Conservation (phyloP, 202 grass and related monocot genomes). For the Panicum virgatum region DNA sequence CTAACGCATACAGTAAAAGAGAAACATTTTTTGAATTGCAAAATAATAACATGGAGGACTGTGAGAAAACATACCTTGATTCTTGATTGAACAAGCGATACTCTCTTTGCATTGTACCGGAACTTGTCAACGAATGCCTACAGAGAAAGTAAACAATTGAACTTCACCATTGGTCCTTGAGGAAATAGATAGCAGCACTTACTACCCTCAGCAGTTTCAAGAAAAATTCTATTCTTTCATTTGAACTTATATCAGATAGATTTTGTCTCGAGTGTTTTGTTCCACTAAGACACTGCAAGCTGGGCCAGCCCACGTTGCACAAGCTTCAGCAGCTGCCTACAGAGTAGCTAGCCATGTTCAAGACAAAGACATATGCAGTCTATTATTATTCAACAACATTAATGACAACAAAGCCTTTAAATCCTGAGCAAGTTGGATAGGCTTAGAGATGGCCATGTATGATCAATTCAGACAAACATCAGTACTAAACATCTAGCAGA, state of each 20-base stretch:
- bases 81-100: constrained; percentile 99
- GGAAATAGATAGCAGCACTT: constrained; percentile 11
- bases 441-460: neutral
- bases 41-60: constrained; percentile 18
- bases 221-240: neutral
- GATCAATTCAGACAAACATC: constrained; percentile 7
- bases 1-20: neutral
- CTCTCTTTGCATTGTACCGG: constrained; percentile 95
- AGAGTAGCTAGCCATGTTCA: neutral
- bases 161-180: neutral
- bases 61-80: constrained; percentile 71
- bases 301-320: neutral
- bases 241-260: constrained; percentile 9
- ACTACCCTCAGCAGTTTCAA: neutral
- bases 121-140: constrained; percentile 96
- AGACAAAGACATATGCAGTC: constrained; percentile 13
- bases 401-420: neutral
- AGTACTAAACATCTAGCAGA: constrained; percentile 1
- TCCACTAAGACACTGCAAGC: neutral
- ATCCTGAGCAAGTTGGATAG: neutral
- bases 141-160: constrained; percentile 31
- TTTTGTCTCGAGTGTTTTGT: neutral
- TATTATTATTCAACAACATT: neutral
- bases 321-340: neutral
- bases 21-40: constrained; percentile 12